These are phyloP conservation scores for Leishmania guyanensis DNA, from an alignment of 208 protist species.

Conservation along the genomic window DNA sequence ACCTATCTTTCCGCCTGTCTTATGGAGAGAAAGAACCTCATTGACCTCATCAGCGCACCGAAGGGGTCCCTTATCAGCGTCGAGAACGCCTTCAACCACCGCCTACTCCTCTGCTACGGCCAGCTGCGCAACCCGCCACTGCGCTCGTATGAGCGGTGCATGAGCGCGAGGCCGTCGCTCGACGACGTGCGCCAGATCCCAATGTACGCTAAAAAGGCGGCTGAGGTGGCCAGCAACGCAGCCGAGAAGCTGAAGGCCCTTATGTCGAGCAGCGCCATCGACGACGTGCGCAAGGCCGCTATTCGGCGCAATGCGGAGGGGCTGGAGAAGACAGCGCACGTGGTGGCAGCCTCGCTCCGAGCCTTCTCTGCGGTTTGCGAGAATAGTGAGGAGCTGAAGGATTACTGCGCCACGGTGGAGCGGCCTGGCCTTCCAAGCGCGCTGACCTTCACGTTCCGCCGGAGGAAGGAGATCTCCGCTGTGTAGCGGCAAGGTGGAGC, in stretches of 20 bases:
- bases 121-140: slow-evolving; percentile 72
- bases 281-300: slow-evolving; percentile 37
- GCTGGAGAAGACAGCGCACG: slow-evolving; percentile 59
- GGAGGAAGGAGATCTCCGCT: slow-evolving; percentile 33
- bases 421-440: slow-evolving; percentile 47
- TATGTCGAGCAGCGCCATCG: slow-evolving; percentile 31
- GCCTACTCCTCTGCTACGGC: slow-evolving; percentile 69
- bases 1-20: slow-evolving; percentile 68
- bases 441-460: slow-evolving; percentile 51
- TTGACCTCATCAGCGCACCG: slow-evolving; percentile 59
- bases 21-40: slow-evolving; percentile 74
- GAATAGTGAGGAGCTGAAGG: slow-evolving; percentile 44
- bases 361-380: slow-evolving; percentile 56
- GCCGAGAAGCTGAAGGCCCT: slow-evolving; percentile 60
- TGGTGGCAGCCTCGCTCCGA: slow-evolving; percentile 46
- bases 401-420: slow-evolving; percentile 53
- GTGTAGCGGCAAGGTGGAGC: neutral
- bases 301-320: slow-evolving; percentile 39
- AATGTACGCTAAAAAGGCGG: slow-evolving; percentile 55
- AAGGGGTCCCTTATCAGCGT: slow-evolving; percentile 60
- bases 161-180: slow-evolving; percentile 54
- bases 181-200: slow-evolving; percentile 41
- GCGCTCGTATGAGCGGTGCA: slow-evolving; percentile 69
- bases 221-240: slow-evolving; percentile 51
- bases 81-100: slow-evolving; percentile 84